Evolutionary conservation across 148 eudicot species (phyloP).

Genomic region (Chenopodium album): DNA sequence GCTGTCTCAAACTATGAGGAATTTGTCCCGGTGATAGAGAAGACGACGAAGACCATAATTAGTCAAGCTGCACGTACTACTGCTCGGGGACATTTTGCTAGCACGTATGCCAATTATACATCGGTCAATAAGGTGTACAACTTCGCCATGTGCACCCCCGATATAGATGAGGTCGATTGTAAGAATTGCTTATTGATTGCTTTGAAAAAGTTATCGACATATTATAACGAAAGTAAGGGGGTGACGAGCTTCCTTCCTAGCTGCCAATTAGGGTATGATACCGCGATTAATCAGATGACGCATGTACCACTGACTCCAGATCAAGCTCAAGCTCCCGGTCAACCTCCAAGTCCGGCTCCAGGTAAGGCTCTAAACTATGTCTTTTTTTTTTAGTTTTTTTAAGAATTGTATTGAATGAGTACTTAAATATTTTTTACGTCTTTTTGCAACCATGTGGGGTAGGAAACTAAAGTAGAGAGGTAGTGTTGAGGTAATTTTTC

Average conservation of each 20-base stretch:
- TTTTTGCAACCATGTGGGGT: no score
- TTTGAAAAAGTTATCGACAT: not conserved
- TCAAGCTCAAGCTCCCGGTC: not conserved
- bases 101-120: not conserved
- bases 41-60: slow-evolving; percentile 2
- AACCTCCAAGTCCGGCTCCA: not conserved
- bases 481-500: no score
- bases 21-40: not conserved
- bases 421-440: no score
- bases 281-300: not conserved
- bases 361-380: not conserved
- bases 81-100: slow-evolving; percentile 14
- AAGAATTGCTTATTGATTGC: slow-evolving; percentile 4
- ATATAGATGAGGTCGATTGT: not conserved
- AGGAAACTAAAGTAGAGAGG: no score
- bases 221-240: not conserved
- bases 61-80: not conserved
- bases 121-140: not conserved
- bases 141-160: slow-evolving; percentile 25
- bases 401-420: no score
- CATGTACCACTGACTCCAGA: not conserved
- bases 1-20: not conserved
- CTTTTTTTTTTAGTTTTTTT: no score
- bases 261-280: slow-evolving; percentile 25
- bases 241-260: slow-evolving; percentile 15